Evolutionary conservation across 345 rosid species (phyloP), one percentile per base, ranked within the genome.

Genomic region (Salix purpurea): DNA sequence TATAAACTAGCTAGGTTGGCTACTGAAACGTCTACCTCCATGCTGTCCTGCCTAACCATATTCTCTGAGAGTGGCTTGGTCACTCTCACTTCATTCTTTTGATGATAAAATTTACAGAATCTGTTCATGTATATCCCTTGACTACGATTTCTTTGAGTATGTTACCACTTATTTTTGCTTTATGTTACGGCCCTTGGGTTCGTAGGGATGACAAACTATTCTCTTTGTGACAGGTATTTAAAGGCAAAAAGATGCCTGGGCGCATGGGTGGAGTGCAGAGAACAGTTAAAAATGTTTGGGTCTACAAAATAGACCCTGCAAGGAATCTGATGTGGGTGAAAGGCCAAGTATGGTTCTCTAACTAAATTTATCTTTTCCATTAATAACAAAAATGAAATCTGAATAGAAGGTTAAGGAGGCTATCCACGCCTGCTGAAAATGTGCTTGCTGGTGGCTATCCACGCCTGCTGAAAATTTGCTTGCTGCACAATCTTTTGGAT

Each of bases 241-340:
- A 91, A 81, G 98, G 91, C 11, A 92, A 78, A 86, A 94, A 94
- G 85, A 96, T 96, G 99, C 86, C 99, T 84, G 98, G 98, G 62
- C 94, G 92, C 67, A 96, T 94, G 99, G 98, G 98, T 77, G 98
- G 77, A 48, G 76, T 84, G 61, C 97, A 90, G 82, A 85, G 90
- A 73, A 96, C 99, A 4, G 93, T 92, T 34, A 94, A 94, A 87
- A 96, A 96, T 76, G 97, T 91, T 46, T 94, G 97, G 95, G 85
- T 94, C 69, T 92, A 96, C 86, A 94, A 90, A 89, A 84, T 94
- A 54, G 97, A 96, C 71, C 97, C 97, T 18, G 88, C 86, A 9
- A 89, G 99, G 90, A 90, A 94, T 82, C 83, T 96, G 82, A 88
- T 96, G 83, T 92, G 96, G 96, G 98, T 94, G 81, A 91, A 78